A percentile compares a stretch with the other conserved stretches of the same genome.
Conservation (phyloP, 352 stramenopile genomes). For the Phytopythium cucurbitacearum region DNA sequence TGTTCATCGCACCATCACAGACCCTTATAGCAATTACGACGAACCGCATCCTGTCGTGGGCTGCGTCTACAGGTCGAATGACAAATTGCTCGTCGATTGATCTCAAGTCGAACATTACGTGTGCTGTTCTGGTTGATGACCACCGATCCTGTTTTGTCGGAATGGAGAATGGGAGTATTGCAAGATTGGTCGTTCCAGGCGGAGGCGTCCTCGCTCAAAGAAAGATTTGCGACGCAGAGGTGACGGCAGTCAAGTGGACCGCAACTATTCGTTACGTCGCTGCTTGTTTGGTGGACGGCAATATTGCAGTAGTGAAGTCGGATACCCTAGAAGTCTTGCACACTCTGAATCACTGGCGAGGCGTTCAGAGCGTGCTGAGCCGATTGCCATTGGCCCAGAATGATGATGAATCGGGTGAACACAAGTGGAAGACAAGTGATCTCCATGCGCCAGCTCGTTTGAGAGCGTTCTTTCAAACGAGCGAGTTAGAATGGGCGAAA, state of each 20-base stretch:
- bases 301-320: slow-evolving; percentile 24
- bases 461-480: slow-evolving; percentile 24
- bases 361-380: slow-evolving; percentile 17
- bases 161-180: slow-evolving; percentile 29
- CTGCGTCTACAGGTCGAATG: slow-evolving; percentile 15
- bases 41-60: slow-evolving; percentile 25
- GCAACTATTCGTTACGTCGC: slow-evolving; percentile 13
- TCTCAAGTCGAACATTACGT: slow-evolving; percentile 24
- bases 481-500: slow-evolving; percentile 31
- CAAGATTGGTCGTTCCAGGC: slow-evolving; percentile 31
- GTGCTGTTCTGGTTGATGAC: slow-evolving; percentile 27
- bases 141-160: slow-evolving; percentile 42
- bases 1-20: slow-evolving; percentile 19
- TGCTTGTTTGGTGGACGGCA: slow-evolving; percentile 25
- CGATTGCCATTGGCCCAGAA: neutral
- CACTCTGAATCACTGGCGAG: slow-evolving; percentile 39
- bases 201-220: slow-evolving; percentile 23
- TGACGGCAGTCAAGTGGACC: slow-evolving; percentile 20
- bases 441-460: slow-evolving; percentile 13
- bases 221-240: slow-evolving; percentile 16
- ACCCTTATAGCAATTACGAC: slow-evolving; percentile 29
- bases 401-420: too few species aligned
- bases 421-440: neutral
- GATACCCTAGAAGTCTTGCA: slow-evolving; percentile 29
- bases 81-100: slow-evolving; percentile 13